Evolutionary conservation across 495 filamentous ascomycete genomes (phyloP), one percentile per base, ranked within the genome.

Genomic region (Xylaria scruposa): DNA sequence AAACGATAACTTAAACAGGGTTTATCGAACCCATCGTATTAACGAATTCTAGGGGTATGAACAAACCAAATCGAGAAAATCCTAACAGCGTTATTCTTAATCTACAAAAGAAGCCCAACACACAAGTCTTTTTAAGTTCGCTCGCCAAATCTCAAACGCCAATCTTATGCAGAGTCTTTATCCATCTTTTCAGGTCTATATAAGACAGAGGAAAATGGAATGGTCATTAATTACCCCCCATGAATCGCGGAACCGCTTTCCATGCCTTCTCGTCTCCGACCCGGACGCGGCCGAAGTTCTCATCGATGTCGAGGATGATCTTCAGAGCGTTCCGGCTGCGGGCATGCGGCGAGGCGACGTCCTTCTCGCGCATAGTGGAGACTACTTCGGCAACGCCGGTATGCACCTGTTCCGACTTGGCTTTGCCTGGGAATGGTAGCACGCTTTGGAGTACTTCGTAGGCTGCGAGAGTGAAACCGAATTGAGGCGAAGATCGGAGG

Each of bases 281-380:
- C 79, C 84, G 88, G 70, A 89, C 54, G 78, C 88, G 85, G 26
- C 95, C 95, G 80, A 99, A 97, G 72, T 95, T 90, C 83, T 94
- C 90, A 75, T 99, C 95, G 64, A 99, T 83, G 78, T 99, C 96
- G 42, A 99, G 88, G 75, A 99, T 94, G 72, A 98, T 92, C 86
- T 97, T 98, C 74, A 99, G 83, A n/a, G 97, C 96, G 75, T 98
- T 98, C 66, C 94, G 84, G 78, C 92, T 97, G 74, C 96, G 86
- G 72, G 97, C 84, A 78, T 94, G 96, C 17, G 93, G 92, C 70
- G 97, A 87, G 8, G 83, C 74, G 51, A 92, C 88, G 21, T 90
- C 89, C 29, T 87, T 87, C 70, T 88, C 88, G 49, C 78, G 83
- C 71, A 87, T 74, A 0, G 79, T 78, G 17, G 78, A 74, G 21